These are phyloP conservation scores for Schizonepeta tenuifolia DNA, from an alignment of 257 asterid species.

Conservation along the genomic window DNA sequence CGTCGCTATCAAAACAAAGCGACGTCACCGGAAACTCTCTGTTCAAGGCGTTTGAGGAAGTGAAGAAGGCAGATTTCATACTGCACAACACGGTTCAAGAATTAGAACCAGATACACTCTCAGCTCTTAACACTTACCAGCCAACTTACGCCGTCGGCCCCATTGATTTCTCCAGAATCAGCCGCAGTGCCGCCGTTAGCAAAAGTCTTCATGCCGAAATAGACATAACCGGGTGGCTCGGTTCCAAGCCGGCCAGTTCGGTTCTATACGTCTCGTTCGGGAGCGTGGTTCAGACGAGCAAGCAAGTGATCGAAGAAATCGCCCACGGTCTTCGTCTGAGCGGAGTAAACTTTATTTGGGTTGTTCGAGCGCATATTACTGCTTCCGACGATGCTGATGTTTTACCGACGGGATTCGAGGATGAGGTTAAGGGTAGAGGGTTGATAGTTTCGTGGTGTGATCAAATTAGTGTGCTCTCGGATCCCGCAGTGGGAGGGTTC, in stretches of 20 bases:
- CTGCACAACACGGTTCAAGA: conserved; percentile 63
- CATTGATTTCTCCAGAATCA: conserved; percentile 23
- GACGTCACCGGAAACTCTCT: conserved; percentile 20
- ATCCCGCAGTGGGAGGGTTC: conserved; percentile 54
- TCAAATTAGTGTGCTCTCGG: conserved; percentile 45
- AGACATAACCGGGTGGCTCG: conserved; percentile 49
- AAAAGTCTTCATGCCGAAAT: conserved; percentile 44
- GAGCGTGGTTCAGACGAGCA: conserved; percentile 35
- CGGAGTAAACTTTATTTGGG: conserved; percentile 54
- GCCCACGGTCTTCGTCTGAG: conserved; percentile 55
- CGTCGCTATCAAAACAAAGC: conserved; percentile 31
- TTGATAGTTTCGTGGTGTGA: conserved; percentile 59
- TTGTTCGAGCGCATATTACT: conserved; percentile 46
- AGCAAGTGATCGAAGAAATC: conserved; percentile 39
- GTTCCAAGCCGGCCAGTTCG: conserved; percentile 42
- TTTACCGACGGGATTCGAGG: conserved; percentile 47
- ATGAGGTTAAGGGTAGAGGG: conserved; percentile 35
- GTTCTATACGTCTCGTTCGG: conserved; percentile 60
- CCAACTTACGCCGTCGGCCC: conserved; percentile 56
- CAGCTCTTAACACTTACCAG: conserved; percentile 35
- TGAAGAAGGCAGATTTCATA: conserved; percentile 53
- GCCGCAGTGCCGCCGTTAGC: not conserved
- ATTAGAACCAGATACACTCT: conserved; percentile 46
- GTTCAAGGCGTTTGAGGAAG: conserved; percentile 41
- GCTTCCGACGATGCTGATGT: conserved; percentile 19